Evolutionary conservation across 2,329 filamentous ascomycete species (phyloP).

Genomic region (Penicillium frequentans): DNA sequence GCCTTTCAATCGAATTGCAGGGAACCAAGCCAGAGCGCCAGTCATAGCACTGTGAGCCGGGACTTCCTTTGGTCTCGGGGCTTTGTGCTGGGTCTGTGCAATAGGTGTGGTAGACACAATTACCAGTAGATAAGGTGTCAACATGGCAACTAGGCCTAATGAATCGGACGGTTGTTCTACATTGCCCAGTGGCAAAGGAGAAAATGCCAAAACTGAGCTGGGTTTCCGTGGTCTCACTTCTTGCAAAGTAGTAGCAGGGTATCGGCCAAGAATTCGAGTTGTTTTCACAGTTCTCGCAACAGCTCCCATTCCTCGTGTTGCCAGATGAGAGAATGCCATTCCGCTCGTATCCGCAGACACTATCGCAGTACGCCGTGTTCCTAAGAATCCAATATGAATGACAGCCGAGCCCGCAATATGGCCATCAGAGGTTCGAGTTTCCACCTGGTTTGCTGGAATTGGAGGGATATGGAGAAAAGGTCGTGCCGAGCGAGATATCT

Average conservation of each 20-base stretch:
- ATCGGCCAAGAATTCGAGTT: constrained; percentile 84
- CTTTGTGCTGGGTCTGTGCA: constrained; percentile 95
- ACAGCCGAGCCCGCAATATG: constrained; percentile 77
- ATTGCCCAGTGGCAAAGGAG: constrained; percentile 89
- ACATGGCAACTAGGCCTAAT: constrained; percentile 88
- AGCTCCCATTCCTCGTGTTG: constrained; percentile 83
- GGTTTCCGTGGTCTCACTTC: constrained; percentile 74
- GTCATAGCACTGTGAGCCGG: constrained; percentile 88
- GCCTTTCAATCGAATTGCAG: constrained; percentile 85
- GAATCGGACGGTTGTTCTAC: constrained; percentile 83
- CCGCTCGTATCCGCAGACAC: constrained; percentile 93
- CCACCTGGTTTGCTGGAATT: constrained; percentile 64
- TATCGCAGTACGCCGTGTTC: constrained; percentile 87
- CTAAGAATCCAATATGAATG: constrained; percentile 90
- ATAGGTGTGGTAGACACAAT: constrained; percentile 96
- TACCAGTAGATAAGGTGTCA: constrained; percentile 92
- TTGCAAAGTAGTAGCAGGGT: constrained; percentile 68
- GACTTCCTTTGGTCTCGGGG: constrained; percentile 85
- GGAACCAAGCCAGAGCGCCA: constrained; percentile 95
- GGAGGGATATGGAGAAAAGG: constrained; percentile 88
- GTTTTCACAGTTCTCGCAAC: constrained; percentile 85
- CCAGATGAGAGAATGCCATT: constrained; percentile 98
- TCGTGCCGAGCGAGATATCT: constrained; percentile 74
- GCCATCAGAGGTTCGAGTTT: constrained; percentile 72
- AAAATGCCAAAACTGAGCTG: constrained; percentile 91